Evolutionary conservation across 805 yeast genomes (phyloP).

Genomic region (Lipomyces yamanashiensis): DNA sequence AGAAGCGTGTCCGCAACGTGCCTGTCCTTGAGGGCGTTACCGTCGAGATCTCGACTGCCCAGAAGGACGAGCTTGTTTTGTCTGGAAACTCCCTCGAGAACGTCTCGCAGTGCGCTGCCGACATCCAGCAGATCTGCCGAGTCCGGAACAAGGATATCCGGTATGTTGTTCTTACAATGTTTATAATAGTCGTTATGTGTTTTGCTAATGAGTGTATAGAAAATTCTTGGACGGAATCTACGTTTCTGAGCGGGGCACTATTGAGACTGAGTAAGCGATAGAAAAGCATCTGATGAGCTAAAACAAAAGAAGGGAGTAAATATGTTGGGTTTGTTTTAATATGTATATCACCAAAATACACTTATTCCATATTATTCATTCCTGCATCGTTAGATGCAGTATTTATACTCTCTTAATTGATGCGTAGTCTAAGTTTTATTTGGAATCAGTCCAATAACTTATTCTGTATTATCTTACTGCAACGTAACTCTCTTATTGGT

Average conservation of each 20-base stretch:
- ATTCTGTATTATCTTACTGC: no score
- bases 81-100: conserved; percentile 95
- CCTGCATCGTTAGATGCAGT: no score
- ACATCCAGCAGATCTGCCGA: conserved; percentile 95
- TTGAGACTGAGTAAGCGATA: conserved; percentile 62
- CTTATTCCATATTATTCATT: neutral
- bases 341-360: conserved; percentile 3
- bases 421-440: neutral
- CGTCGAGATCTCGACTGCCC: conserved; percentile 76
- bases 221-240: conserved; percentile 99
- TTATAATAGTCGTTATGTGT: neutral
- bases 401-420: neutral
- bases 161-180: conserved; percentile 33
- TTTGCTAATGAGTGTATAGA: neutral
- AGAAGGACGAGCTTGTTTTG: conserved; percentile 93
- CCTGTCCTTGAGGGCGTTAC: conserved; percentile 87
- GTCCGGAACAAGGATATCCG: conserved; percentile 99
- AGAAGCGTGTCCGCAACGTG: conserved; percentile 92
- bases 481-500: no score
- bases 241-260: conserved; percentile 92
- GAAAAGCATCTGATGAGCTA: conserved; percentile 2
- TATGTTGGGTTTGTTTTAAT: conserved; percentile 4
- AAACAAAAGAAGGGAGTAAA: conserved; percentile 3
- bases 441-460: neutral
- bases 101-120: conserved; percentile 98